Evolutionary conservation across 805 yeast genomes (phyloP).

Genomic region (Cyberlindnera euphorbiae): DNA sequence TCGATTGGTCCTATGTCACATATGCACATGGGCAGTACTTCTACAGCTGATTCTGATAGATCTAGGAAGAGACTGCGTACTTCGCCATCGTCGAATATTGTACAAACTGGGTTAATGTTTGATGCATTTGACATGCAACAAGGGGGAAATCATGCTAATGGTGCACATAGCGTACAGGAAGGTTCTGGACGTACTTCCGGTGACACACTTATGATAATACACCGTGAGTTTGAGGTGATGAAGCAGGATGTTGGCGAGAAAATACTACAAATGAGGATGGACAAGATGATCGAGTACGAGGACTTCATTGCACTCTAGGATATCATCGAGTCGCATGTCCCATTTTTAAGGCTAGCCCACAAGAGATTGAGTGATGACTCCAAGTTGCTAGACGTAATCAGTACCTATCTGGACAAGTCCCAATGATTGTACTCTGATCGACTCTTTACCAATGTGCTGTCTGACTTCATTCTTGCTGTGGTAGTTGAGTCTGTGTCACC

Average conservation of each 20-base stretch:
- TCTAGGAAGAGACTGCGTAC: slow-evolving; percentile 9
- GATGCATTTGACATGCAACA: slow-evolving; percentile 11
- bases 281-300: slow-evolving; percentile 14
- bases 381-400: slow-evolving; percentile 20
- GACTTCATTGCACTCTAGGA: slow-evolving; percentile 19
- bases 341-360: slow-evolving; percentile 20
- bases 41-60: slow-evolving; percentile 4
- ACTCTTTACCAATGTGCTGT: too few relatives aligned
- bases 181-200: slow-evolving; percentile 13
- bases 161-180: neutral
- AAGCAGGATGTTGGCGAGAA: slow-evolving; percentile 19
- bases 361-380: slow-evolving; percentile 19
- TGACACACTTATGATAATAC: slow-evolving; percentile 20
- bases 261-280: slow-evolving; percentile 16
- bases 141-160: neutral
- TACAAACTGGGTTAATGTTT: slow-evolving; percentile 9
- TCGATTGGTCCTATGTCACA: slow-evolving; percentile 5
- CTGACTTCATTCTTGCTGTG: too few relatives aligned
- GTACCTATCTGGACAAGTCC: slow-evolving; percentile 18
- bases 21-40: slow-evolving; percentile 1
- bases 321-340: slow-evolving; percentile 15
- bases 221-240: slow-evolving; percentile 22
- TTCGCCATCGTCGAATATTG: slow-evolving; percentile 4
- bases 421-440: too few relatives aligned
- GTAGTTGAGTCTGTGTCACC: too few relatives aligned